phyloP scores from a whole-genome alignment of 2,329 filamentous ascomycete genomes.

The Venturia aucupariae region DNA sequence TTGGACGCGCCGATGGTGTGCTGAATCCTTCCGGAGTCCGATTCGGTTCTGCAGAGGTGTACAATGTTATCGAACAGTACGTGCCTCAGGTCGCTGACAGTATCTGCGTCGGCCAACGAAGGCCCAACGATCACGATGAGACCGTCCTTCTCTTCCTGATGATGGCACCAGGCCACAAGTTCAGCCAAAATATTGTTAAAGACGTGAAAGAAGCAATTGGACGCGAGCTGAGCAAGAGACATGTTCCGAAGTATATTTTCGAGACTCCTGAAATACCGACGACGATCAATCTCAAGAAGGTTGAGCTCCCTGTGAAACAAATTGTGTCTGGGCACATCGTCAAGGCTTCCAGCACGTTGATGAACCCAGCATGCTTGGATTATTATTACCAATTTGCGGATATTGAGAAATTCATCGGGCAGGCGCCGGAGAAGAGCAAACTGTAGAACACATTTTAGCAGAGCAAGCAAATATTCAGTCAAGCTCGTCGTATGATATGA shows the following conservation, averaged over 20 bases:
- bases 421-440: constrained; percentile 37
- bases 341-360: constrained; percentile 65
- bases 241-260: constrained; percentile 71
- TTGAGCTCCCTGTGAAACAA: constrained; percentile 75
- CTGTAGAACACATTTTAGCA: constrained; percentile 27
- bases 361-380: constrained; percentile 66
- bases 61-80: constrained; percentile 58
- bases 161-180: constrained; percentile 49
- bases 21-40: constrained; percentile 70
- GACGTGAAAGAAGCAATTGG: constrained; percentile 57
- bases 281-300: constrained; percentile 78
- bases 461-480: no score
- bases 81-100: constrained; percentile 61
- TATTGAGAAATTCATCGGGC: constrained; percentile 49
- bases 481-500: no score
- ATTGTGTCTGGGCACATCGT: constrained; percentile 68
- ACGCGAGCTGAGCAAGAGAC: constrained; percentile 58
- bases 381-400: constrained; percentile 73
- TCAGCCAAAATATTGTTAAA: constrained; percentile 46
- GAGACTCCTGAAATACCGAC: constrained; percentile 76
- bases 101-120: constrained; percentile 70
- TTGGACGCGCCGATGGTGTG: constrained; percentile 67
- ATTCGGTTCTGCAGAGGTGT: constrained; percentile 74
- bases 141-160: constrained; percentile 50
- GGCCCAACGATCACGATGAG: constrained; percentile 51